phyloP scores from a whole-genome alignment of 495 filamentous ascomycete species.

The Filosporella fistucella region DNA sequence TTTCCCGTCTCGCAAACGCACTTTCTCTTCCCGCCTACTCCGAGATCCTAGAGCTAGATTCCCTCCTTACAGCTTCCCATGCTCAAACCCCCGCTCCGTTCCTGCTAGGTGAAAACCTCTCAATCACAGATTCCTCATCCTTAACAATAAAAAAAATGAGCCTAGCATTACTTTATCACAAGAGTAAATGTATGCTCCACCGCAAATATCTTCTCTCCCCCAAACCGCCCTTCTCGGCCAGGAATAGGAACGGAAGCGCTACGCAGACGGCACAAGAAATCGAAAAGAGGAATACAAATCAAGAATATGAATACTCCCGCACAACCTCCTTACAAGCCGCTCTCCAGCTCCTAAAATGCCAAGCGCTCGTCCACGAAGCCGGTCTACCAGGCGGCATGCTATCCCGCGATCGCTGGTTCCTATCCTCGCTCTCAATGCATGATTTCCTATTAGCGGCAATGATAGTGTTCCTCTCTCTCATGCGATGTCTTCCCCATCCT shows the following conservation, averaged over 20 bases:
- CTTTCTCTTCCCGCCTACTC: constrained; percentile 48
- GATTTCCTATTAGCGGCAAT: constrained; percentile 45
- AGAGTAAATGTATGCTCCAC: constrained; percentile 69
- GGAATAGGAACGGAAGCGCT: too few species aligned
- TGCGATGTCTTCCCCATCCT: constrained; percentile 28
- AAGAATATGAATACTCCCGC: constrained; percentile 64
- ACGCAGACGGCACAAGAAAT: too few species aligned
- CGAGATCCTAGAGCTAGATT: constrained; percentile 62
- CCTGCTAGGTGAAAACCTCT: constrained; percentile 54
- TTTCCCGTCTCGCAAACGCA: constrained; percentile 35
- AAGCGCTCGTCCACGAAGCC: constrained; percentile 32
- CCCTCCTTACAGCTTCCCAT: constrained; percentile 53
- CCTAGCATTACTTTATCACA: constrained; percentile 68
- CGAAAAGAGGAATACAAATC: constrained; percentile 49
- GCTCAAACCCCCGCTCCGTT: constrained; percentile 53
- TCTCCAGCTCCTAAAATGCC: constrained; percentile 51
- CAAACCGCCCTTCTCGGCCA: too few species aligned
- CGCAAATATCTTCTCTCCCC: constrained; percentile 33
- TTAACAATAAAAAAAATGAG: constrained; percentile 66
- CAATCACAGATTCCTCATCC: constrained; percentile 55
- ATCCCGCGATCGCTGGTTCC: constrained; percentile 35
- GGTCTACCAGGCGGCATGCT: constrained; percentile 35
- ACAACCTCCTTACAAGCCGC: constrained; percentile 64
- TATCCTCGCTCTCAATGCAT: constrained; percentile 36
- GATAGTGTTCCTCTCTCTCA: constrained; percentile 37